A percentile compares a stretch with the other conserved stretches of the same genome.
Evolutionary conservation across 257 asterid genomes (phyloP).

Genomic region (Solanum sejunctum): DNA sequence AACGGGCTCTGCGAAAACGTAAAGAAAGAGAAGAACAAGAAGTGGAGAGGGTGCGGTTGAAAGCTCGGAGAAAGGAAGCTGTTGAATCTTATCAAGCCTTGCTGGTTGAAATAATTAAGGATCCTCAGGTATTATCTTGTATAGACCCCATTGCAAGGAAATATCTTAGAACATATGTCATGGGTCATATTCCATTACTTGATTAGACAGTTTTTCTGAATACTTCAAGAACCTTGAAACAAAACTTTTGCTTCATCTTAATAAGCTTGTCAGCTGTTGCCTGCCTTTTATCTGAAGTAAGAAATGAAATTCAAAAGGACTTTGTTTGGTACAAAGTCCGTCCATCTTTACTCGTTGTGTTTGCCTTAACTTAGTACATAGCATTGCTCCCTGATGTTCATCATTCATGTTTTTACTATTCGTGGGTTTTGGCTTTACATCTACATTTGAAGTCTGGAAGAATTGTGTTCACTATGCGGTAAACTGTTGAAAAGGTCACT

Average conservation of each 20-base stretch:
- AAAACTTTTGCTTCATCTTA: background rate
- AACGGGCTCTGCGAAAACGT: constrained; percentile 71
- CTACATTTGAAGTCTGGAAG: background rate
- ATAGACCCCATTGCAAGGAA: background rate
- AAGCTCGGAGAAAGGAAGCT: constrained; percentile 93
- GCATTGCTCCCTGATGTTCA: background rate
- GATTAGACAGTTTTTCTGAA: background rate
- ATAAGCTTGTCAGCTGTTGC: background rate
- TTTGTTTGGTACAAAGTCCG: background rate
- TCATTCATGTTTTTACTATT: background rate
- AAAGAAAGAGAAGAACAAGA: constrained; percentile 99
- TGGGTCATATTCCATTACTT: background rate
- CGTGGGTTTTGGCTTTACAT: background rate
- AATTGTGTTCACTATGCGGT: background rate
- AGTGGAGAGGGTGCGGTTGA: constrained; percentile 89
- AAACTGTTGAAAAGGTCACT: background rate
- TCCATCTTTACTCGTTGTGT: background rate
- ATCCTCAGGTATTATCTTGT: constrained; percentile 63
- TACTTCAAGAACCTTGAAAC: background rate
- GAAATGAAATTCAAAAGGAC: background rate
- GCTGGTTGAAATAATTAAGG: constrained; percentile 88
- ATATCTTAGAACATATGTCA: background rate
- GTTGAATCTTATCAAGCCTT: constrained; percentile 86
- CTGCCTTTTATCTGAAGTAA: background rate
- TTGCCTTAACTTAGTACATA: background rate